Base-by-base conservation (phyloP, 2,329 filamentous ascomycete genomes). In the Claviceps paspali region DNA sequence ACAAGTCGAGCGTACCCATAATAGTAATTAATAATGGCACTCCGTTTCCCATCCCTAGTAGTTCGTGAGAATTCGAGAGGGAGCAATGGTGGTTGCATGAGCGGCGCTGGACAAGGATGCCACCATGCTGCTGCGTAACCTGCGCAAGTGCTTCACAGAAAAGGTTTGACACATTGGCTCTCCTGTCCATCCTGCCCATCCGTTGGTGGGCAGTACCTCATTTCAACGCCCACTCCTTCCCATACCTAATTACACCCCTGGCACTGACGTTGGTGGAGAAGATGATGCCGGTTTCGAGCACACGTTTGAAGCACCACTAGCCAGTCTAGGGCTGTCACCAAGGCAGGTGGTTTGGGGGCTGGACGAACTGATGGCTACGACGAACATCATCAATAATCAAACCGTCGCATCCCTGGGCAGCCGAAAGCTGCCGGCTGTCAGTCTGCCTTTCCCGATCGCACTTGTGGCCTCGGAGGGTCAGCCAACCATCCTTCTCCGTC, bases 61-160 rank as follows among this genome's bases (percentile, higher is more conserved):
- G 43, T 45, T 44, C 38, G 39, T 42, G 39, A 38, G 33, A 28
- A 38, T 38, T 40, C 27, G 40, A 39, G 37, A 36, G 30, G 35
- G 38, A 36, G 38, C 22, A 26, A 32, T 39, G 33, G 36, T 40
- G 40, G 38, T 39, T 44, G 44, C 42, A 45, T 41, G 40, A 33
- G 18, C 33, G 19, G 33, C 40, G 29, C 29, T 31, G 36, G 19
- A 37, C 42, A 44, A 38, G 44, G 42, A 41, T 43, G 37, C 29
- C 41, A 38, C 35, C 39, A 36, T 12, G 33, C 36, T 38, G 36
- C 44, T 40, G 42, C 40, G 42, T 39, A 41, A 39, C 38, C 40
- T 33, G 38, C 33, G 30, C 35, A 40, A 35, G 38, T 33, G 39
- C 37, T 43, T 38, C 37, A 31, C 37, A 29, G 27, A 34, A 36